Evolutionary conservation across 2,329 filamentous ascomycete species (phyloP).

Genomic region (Cephalotrichum gorgonifer): DNA sequence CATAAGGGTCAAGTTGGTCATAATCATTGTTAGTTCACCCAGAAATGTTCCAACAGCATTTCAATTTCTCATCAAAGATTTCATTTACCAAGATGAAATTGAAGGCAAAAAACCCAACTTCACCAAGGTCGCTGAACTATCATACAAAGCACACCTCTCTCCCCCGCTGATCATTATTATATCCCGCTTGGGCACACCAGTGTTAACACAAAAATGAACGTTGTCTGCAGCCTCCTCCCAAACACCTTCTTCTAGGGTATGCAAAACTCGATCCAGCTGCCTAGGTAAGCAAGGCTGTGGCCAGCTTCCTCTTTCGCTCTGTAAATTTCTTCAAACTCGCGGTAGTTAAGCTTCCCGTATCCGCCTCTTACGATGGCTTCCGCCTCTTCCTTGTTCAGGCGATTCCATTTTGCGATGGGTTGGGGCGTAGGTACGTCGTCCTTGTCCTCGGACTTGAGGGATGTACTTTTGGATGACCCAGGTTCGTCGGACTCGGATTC

Average conservation of each 20-base stretch:
- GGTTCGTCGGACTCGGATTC: too few species aligned
- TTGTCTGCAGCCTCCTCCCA: background rate
- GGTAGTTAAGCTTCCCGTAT: slow-evolving; percentile 64
- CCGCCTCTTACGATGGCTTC: slow-evolving; percentile 66
- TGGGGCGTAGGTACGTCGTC: slow-evolving; percentile 12
- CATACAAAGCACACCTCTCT: too few species aligned
- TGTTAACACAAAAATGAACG: background rate
- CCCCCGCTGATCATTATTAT: too few species aligned
- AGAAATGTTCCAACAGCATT: too few species aligned
- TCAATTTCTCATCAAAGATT: too few species aligned
- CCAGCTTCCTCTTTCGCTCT: slow-evolving; percentile 51
- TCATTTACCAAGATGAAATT: too few species aligned
- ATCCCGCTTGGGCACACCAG: too few species aligned
- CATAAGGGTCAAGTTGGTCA: too few species aligned
- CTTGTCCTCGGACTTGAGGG: slow-evolving; percentile 5
- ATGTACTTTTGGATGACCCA: too few species aligned
- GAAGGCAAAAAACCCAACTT: too few species aligned
- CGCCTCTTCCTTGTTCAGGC: slow-evolving; percentile 53
- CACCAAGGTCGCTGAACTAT: too few species aligned
- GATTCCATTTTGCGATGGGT: slow-evolving; percentile 37
- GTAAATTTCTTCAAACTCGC: slow-evolving; percentile 72
- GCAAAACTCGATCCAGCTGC: slow-evolving; percentile 82
- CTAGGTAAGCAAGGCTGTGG: slow-evolving; percentile 67
- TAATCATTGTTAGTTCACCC: too few species aligned
- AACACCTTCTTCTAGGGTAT: slow-evolving; percentile 36